phyloP scores from a whole-genome alignment of 2,329 filamentous ascomycete species.

The Elsinoe perseae region DNA sequence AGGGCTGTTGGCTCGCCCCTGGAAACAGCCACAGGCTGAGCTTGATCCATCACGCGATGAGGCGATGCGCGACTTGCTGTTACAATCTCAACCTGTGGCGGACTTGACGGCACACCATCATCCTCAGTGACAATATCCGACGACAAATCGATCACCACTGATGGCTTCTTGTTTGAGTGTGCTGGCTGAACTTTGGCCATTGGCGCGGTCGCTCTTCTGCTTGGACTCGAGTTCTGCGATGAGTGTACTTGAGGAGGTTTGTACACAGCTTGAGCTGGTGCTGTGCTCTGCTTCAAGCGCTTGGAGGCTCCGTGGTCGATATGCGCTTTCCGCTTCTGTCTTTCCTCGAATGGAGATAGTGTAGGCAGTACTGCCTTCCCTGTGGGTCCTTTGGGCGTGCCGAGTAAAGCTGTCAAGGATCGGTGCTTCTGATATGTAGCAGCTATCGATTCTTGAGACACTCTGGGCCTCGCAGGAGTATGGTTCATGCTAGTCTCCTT shows the following conservation, averaged over 20 bases:
- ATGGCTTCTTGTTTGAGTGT: conserved; percentile 12
- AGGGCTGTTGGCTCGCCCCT: not conserved
- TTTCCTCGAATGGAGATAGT: conserved; percentile 59
- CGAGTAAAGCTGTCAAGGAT: conserved; percentile 57
- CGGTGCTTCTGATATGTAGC: conserved; percentile 44
- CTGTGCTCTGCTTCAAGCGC: conserved; percentile 28
- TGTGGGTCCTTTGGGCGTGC: conserved; percentile 55
- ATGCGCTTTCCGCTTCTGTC: conserved; percentile 28
- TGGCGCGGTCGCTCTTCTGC: not conserved
- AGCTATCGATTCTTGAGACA: not conserved
- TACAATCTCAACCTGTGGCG: not conserved
- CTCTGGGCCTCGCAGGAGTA: conserved; percentile 19
- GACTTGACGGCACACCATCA: not conserved
- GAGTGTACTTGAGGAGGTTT: conserved; percentile 22
- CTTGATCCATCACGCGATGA: too few relatives aligned
- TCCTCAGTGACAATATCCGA: conserved; percentile 3
- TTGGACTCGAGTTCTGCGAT: not conserved
- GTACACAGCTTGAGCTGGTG: conserved; percentile 7
- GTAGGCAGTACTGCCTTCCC: conserved; percentile 52
- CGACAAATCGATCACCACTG: not conserved
- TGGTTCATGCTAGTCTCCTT: conserved; percentile 23
- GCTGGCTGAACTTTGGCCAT: not conserved
- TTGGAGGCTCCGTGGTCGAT: conserved; percentile 31
- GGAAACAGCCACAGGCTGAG: not conserved
- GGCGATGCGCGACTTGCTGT: too few relatives aligned